These are phyloP conservation scores for Puccinia triticina DNA, from an alignment of 1,284 basidiomycete species.

Conservation along the genomic window DNA sequence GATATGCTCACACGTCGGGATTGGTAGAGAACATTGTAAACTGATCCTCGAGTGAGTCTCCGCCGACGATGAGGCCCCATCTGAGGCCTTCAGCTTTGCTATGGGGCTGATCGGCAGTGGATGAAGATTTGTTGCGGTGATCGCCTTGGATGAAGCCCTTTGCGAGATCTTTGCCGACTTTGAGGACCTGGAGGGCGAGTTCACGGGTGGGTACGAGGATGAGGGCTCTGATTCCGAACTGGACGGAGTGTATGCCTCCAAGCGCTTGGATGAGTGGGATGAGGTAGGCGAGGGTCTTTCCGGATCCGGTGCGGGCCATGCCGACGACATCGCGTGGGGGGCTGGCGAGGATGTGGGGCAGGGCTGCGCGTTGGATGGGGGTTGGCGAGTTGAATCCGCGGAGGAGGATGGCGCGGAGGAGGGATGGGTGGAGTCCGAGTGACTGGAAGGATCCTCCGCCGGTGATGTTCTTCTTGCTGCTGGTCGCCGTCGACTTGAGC, in stretches of 20 bases:
- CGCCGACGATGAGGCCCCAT: constrained; percentile 95
- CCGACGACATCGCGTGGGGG: constrained; percentile 94
- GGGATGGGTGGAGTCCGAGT: constrained; percentile 76
- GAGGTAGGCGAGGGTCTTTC: constrained; percentile 96
- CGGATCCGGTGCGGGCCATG: constrained; percentile 97
- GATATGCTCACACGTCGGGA: constrained; percentile 91
- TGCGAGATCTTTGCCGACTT: constrained; percentile 89
- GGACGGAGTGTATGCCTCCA: constrained; percentile 74
- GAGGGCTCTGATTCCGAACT: constrained; percentile 82
- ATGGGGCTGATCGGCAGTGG: constrained; percentile 60
- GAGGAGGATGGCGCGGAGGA: constrained; percentile 82
- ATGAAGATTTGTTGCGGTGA: constrained; percentile 64
- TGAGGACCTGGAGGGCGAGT: constrained; percentile 88
- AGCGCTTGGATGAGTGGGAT: constrained; percentile 87
- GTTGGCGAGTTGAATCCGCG: constrained; percentile 94
- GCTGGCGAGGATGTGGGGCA: constrained; percentile 79
- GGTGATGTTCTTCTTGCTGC: constrained; percentile 52
- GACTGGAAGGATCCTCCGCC: constrained; percentile 59
- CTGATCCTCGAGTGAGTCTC: constrained; percentile 92
- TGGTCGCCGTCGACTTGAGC: constrained; percentile 1
- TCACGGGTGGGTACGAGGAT: constrained; percentile 92
- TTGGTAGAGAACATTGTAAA: constrained; percentile 93
- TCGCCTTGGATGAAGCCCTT: constrained; percentile 71
- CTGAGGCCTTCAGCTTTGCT: constrained; percentile 69
- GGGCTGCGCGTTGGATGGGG: constrained; percentile 88